Conservation (phyloP, 768 basidiomycete genomes). For the Strobilomyces echinocephalus region DNA sequence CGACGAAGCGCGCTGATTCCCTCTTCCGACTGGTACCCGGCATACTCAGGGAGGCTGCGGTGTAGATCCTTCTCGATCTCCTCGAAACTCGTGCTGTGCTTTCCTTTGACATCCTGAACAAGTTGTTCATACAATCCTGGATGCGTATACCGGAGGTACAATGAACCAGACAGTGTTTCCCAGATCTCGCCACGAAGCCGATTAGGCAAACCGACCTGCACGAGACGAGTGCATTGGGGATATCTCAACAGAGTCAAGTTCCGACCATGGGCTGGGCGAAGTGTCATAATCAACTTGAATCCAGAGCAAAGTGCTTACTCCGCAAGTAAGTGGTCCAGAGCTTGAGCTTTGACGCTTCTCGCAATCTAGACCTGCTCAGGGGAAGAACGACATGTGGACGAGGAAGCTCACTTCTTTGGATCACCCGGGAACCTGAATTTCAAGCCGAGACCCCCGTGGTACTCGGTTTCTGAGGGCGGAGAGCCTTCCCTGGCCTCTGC, state of each 20-base stretch:
- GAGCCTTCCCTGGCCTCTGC: slow-evolving; percentile 49
- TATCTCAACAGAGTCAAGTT: slow-evolving; percentile 94
- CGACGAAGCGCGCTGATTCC: slow-evolving; percentile 82
- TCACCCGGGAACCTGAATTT: slow-evolving; percentile 90
- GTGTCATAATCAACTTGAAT: slow-evolving; percentile 9
- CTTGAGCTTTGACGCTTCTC: slow-evolving; percentile 92
- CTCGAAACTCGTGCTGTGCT: slow-evolving; percentile 84
- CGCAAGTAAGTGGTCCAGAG: slow-evolving; percentile 88
- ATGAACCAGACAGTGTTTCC: slow-evolving; percentile 93
- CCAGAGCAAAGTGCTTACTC: slow-evolving; percentile 39
- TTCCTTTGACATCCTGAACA: slow-evolving; percentile 70
- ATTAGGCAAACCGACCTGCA: slow-evolving; percentile 95
- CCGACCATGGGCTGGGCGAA: slow-evolving; percentile 72
- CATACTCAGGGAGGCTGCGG: slow-evolving; percentile 92
- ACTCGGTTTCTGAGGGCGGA: slow-evolving; percentile 45
- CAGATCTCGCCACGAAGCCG: slow-evolving; percentile 94
- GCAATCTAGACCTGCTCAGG: slow-evolving; percentile 47
- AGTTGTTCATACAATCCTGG: slow-evolving; percentile 78
- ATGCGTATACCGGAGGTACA: slow-evolving; percentile 84
- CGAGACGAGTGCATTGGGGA: slow-evolving; percentile 93
- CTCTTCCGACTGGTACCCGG: slow-evolving; percentile 87
- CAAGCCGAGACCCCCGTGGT: slow-evolving; percentile 75
- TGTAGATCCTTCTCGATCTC: slow-evolving; percentile 99
- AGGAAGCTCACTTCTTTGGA: slow-evolving; percentile 68
- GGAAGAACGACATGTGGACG: background rate